Evolutionary conservation across 345 rosid species (phyloP).

Genomic region (Sonneratia caseolaris): DNA sequence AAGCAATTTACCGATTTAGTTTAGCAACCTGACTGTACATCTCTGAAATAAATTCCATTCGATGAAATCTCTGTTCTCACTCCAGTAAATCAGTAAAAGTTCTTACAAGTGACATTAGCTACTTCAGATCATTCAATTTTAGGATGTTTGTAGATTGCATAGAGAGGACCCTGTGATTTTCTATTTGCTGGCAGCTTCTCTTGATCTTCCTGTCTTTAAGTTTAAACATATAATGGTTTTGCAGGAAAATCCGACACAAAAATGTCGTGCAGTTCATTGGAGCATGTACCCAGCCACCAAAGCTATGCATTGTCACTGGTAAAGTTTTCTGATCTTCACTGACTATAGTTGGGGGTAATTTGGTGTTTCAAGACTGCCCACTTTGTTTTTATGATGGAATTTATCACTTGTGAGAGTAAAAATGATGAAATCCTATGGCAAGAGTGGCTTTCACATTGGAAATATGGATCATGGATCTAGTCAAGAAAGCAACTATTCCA

Average conservation of each 20-base stretch:
- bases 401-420: not conserved
- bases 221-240: constrained; percentile 11
- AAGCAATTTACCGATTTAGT: not conserved
- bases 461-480: not conserved
- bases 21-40: not conserved
- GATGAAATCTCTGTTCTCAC: not conserved
- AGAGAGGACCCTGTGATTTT: not conserved
- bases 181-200: not conserved
- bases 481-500: not conserved
- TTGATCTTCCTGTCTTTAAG: constrained; percentile 8
- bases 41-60: not conserved
- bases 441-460: not conserved
- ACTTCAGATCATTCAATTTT: not conserved
- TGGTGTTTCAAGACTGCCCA: not conserved
- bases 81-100: no score
- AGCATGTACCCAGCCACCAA: constrained; percentile 80
- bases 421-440: no score
- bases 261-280: constrained; percentile 93
- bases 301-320: constrained; percentile 93
- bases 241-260: constrained; percentile 89
- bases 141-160: not conserved
- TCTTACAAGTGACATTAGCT: not conserved
- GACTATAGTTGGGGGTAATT: not conserved
- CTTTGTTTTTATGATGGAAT: not conserved
- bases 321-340: constrained; percentile 8